phyloP scores from a whole-genome alignment of 805 yeast species.

The Lachancea cidri region DNA sequence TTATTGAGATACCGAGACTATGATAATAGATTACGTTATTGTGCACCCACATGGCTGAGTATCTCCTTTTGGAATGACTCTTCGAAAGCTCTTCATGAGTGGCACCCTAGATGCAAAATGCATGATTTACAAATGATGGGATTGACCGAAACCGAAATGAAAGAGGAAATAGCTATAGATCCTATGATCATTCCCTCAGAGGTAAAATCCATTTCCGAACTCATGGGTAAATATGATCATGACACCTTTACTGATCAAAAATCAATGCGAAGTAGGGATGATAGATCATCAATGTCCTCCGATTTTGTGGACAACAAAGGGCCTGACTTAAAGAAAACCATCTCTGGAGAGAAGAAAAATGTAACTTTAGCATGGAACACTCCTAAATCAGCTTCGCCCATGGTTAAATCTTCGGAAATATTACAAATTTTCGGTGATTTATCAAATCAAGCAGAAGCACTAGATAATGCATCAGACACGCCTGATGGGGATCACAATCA shows the following conservation, averaged over 20 bases:
- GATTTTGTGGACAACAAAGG: background rate
- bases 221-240: constrained; percentile 66
- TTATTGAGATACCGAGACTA: constrained; percentile 65
- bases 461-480: background rate
- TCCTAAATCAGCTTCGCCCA: constrained; percentile 24
- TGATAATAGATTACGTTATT: constrained; percentile 50
- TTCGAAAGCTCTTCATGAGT: constrained; percentile 41
- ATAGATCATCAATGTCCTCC: constrained; percentile 1
- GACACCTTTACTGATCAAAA: constrained; percentile 39
- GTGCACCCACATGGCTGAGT: constrained; percentile 94
- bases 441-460: constrained; percentile 2
- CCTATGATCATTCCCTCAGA: constrained; percentile 39
- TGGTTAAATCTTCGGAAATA: constrained; percentile 20
- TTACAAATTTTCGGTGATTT: constrained; percentile 24
- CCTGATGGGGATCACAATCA: background rate
- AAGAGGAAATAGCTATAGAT: constrained; percentile 56
- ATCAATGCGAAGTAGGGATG: background rate
- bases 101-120: constrained; percentile 94
- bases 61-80: constrained; percentile 80
- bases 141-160: constrained; percentile 83
- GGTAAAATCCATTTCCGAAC: constrained; percentile 43
- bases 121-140: constrained; percentile 99
- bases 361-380: constrained; percentile 22
- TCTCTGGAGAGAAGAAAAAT: constrained; percentile 1
- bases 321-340: background rate